phyloP scores from a whole-genome alignment of 306 rosid species.

The Acacia acuminata region DNA sequence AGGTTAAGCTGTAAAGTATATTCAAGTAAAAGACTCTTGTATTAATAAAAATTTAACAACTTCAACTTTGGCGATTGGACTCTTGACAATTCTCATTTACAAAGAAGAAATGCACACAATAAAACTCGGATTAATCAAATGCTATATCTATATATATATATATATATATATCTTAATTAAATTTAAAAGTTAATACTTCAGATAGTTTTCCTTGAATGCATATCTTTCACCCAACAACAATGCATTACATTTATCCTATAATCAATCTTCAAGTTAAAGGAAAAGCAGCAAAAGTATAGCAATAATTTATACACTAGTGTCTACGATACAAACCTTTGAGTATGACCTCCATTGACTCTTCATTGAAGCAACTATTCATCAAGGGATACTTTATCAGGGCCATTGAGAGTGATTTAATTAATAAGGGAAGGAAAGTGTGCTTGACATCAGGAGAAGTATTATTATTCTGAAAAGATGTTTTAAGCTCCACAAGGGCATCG shows the following conservation, averaged over 20 bases:
- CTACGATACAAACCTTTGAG: constrained; percentile 68
- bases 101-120: background rate
- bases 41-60: background rate
- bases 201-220: background rate
- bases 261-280: constrained; percentile 2
- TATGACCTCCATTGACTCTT: constrained; percentile 69
- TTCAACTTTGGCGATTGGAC: background rate
- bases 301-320: constrained; percentile 9
- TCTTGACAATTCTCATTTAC: background rate
- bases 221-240: background rate
- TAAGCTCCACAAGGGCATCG: constrained; percentile 70
- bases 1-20: background rate
- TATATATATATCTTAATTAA: background rate
- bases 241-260: background rate
- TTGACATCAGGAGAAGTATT: constrained; percentile 70
- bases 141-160: background rate
- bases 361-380: constrained; percentile 84
- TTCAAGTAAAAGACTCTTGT: background rate
- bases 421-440: constrained; percentile 83
- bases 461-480: constrained; percentile 71
- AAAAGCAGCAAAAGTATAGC: background rate
- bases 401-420: constrained; percentile 82
- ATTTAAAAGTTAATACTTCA: background rate
- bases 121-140: background rate
- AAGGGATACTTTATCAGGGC: constrained; percentile 76